These are phyloP conservation scores for Citropsis articulata DNA, from an alignment of 345 rosid genomes.

Conservation along the genomic window DNA sequence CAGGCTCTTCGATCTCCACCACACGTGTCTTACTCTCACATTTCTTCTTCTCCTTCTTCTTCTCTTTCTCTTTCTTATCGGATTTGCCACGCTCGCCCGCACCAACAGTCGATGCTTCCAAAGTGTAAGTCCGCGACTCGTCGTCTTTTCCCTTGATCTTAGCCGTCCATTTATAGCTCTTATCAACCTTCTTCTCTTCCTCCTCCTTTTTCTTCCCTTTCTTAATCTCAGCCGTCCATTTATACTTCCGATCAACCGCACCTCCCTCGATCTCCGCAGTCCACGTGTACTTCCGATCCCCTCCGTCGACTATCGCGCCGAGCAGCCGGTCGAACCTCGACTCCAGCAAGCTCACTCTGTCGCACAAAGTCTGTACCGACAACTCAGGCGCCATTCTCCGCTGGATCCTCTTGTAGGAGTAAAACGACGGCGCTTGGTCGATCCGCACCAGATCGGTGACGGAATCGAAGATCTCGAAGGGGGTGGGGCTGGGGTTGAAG, in stretches of 20 bases:
- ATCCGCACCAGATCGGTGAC: slow-evolving; percentile 63
- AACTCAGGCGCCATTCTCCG: slow-evolving; percentile 35
- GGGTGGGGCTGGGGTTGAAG: slow-evolving; percentile 25
- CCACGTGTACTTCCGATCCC: slow-evolving; percentile 75
- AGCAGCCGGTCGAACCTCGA: slow-evolving; percentile 57
- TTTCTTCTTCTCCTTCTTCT: slow-evolving; percentile 34
- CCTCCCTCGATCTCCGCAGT: slow-evolving; percentile 70
- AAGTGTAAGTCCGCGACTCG: slow-evolving; percentile 52
- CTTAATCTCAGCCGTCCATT: slow-evolving; percentile 75
- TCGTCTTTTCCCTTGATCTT: slow-evolving; percentile 52
- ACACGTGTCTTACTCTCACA: slow-evolving; percentile 43
- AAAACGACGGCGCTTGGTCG: slow-evolving; percentile 40
- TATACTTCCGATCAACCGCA: slow-evolving; percentile 66
- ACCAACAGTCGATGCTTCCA: slow-evolving; percentile 53
- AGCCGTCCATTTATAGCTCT: slow-evolving; percentile 72
- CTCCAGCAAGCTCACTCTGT: slow-evolving; percentile 66
- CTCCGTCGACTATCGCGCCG: slow-evolving; percentile 21
- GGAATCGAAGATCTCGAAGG: slow-evolving; percentile 45
- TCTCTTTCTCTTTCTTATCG: slow-evolving; percentile 34
- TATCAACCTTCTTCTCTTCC: slow-evolving; percentile 34
- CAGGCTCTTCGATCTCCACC: slow-evolving; percentile 66
- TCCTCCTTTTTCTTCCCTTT: slow-evolving; percentile 34
- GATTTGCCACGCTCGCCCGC: slow-evolving; percentile 34
- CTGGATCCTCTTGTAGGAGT: slow-evolving; percentile 49
- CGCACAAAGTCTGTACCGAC: slow-evolving; percentile 46